Evolutionary conservation across 352 stramenopile genomes (phyloP).

Genomic region (Phytopythium vexans): DNA sequence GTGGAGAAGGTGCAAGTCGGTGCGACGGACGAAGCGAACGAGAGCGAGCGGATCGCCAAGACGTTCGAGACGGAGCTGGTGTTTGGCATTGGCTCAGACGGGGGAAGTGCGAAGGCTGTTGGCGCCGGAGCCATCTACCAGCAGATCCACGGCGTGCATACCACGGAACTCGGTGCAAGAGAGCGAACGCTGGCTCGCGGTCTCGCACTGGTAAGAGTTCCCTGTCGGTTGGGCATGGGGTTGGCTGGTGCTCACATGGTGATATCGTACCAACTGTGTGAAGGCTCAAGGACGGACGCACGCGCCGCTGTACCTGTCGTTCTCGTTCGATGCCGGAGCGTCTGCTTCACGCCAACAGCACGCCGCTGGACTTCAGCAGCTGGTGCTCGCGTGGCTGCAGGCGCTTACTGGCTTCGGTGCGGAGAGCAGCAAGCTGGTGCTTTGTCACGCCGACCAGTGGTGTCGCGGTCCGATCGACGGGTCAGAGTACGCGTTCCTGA

Average conservation of each 20-base stretch:
- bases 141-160: constrained; percentile 31
- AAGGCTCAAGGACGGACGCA: constrained; percentile 51
- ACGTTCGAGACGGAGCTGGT: constrained; percentile 60
- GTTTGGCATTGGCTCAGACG: constrained; percentile 42
- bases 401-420: constrained; percentile 31
- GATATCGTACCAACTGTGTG: background rate
- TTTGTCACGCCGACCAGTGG: constrained; percentile 77
- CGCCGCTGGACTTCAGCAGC: constrained; percentile 5
- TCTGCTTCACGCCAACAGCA: background rate
- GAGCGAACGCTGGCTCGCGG: constrained; percentile 30
- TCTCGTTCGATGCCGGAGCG: constrained; percentile 20
- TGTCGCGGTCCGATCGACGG: constrained; percentile 17
- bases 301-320: constrained; percentile 67
- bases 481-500: constrained; percentile 26
- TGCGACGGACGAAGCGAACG: constrained; percentile 16
- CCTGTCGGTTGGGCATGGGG: constrained; percentile 8
- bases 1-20: constrained; percentile 14
- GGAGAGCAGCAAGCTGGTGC: constrained; percentile 41
- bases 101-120: constrained; percentile 1
- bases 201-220: constrained; percentile 28
- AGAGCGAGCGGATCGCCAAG: constrained; percentile 52
- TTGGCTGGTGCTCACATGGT: background rate
- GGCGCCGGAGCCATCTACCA: constrained; percentile 69
- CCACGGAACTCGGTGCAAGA: constrained; percentile 9
- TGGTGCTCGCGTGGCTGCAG: constrained; percentile 33